Conservation (phyloP, 768 basidiomycete species). For the Tylopilus cervinicoccineus region DNA sequence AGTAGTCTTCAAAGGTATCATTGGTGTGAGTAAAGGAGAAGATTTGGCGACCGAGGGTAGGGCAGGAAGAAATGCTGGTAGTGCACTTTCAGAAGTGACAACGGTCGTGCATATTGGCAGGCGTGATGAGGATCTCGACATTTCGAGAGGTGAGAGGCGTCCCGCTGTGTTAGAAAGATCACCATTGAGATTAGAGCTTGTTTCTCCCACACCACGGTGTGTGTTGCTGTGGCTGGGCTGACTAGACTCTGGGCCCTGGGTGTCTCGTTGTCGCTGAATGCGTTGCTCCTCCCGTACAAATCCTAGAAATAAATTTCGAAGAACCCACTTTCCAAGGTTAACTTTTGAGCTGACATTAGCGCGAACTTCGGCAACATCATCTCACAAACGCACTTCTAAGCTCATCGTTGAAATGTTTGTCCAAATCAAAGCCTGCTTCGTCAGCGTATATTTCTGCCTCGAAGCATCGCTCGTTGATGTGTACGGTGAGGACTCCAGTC, state of each 20-base stretch:
- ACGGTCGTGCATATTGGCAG: conserved; percentile 41
- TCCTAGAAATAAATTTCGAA: conserved; percentile 78
- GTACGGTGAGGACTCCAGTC: conserved; percentile 82
- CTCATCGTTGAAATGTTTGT: conserved; percentile 70
- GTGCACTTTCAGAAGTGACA: conserved; percentile 59
- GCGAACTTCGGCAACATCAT: not conserved
- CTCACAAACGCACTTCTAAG: conserved; percentile 58
- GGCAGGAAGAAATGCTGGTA: conserved; percentile 57
- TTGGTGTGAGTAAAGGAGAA: conserved; percentile 56
- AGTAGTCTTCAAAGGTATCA: conserved; percentile 47
- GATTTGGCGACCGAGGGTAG: conserved; percentile 40
- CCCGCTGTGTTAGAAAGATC: conserved; percentile 16
- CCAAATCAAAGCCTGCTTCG: conserved; percentile 69
- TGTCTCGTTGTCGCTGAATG: conserved; percentile 33
- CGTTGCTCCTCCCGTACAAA: conserved; percentile 71
- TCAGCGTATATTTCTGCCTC: conserved; percentile 96
- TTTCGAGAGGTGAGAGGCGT: conserved; percentile 29
- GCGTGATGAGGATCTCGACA: conserved; percentile 20
- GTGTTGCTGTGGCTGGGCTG: conserved; percentile 11
- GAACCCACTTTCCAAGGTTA: conserved; percentile 88
- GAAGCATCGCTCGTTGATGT: conserved; percentile 84
- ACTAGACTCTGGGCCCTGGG: conserved; percentile 16
- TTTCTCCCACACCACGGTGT: conserved; percentile 23
- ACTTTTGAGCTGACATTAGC: conserved; percentile 43
- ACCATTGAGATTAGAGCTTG: conserved; percentile 26